A percentile compares a stretch with the other conserved stretches of the same genome.
These are phyloP conservation scores for Picea sitchensis DNA, from an alignment of 75 land plant species.

Conservation along the genomic window DNA sequence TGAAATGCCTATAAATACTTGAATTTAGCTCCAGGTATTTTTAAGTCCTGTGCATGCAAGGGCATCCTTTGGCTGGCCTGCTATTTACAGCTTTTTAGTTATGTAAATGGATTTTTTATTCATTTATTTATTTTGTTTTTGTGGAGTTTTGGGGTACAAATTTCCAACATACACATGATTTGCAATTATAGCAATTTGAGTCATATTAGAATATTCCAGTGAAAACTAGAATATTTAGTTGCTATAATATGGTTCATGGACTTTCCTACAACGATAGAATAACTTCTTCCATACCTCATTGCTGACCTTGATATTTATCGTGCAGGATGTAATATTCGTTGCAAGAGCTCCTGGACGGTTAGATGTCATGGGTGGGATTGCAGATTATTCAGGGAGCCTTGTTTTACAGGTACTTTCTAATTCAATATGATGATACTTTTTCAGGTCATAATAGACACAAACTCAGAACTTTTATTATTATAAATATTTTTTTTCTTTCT, in stretches of 20 bases:
- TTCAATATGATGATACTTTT: background rate
- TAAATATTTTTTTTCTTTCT: background rate
- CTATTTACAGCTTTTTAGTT: too few relatives aligned
- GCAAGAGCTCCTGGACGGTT: slow-evolving; percentile 97
- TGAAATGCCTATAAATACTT: too few relatives aligned
- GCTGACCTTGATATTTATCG: background rate
- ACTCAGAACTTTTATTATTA: background rate
- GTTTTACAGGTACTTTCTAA: slow-evolving; percentile 76
- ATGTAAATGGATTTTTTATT: too few relatives aligned
- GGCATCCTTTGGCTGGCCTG: too few relatives aligned
- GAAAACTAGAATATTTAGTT: too few relatives aligned
- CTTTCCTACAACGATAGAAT: background rate
- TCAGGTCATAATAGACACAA: background rate
- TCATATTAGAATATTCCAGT: too few relatives aligned
- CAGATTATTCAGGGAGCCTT: slow-evolving; percentile 97
- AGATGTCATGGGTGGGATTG: slow-evolving; percentile 99
- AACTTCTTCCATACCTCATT: background rate
- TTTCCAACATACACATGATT: too few relatives aligned
- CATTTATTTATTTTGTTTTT: too few relatives aligned
- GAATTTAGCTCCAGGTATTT: too few relatives aligned
- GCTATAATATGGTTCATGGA: slow-evolving; percentile 3
- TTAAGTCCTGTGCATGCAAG: too few relatives aligned
- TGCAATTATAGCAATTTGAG: too few relatives aligned
- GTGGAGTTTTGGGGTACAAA: too few relatives aligned
- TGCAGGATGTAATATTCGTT: slow-evolving; percentile 90